Evolutionary conservation across 2,329 filamentous ascomycete species (phyloP).

Genomic region (Fusarium sp.): DNA sequence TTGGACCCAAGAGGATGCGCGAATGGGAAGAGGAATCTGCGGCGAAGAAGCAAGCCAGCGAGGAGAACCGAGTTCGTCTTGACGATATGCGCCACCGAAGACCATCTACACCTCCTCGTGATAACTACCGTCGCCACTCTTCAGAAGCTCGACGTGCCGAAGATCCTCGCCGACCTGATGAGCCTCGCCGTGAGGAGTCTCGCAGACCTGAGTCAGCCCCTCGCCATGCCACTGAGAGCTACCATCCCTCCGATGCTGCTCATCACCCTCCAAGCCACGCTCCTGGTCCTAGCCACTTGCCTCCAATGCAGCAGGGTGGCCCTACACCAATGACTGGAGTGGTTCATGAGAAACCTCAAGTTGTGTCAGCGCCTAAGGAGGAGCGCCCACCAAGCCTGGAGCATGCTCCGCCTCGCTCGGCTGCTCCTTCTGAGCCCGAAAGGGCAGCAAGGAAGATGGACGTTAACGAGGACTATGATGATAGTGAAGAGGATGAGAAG

Average conservation of each 20-base stretch:
- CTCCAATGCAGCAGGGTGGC: conserved; percentile 72
- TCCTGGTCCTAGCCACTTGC: conserved; percentile 68
- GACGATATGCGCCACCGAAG: conserved; percentile 88
- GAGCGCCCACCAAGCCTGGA: conserved; percentile 66
- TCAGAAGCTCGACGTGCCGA: conserved; percentile 79
- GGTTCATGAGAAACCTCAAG: conserved; percentile 64
- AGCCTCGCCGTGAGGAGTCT: conserved; percentile 72
- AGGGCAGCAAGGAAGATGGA: conserved; percentile 94
- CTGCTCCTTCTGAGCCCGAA: conserved; percentile 77
- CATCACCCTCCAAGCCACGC: conserved; percentile 77
- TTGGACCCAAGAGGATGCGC: conserved; percentile 84
- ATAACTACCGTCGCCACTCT: conserved; percentile 82
- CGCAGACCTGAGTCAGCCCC: conserved; percentile 73
- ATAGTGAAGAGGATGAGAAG: conserved; percentile 90
- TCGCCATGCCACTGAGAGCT: conserved; percentile 81
- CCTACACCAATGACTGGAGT: conserved; percentile 69
- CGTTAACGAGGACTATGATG: conserved; percentile 97
- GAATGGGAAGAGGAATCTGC: conserved; percentile 92
- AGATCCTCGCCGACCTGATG: conserved; percentile 73
- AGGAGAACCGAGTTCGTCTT: conserved; percentile 88
- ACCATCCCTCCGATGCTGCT: conserved; percentile 93
- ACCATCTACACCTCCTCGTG: conserved; percentile 79
- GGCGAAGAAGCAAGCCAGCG: conserved; percentile 88
- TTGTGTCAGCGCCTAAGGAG: conserved; percentile 64
- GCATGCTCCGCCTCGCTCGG: conserved; percentile 60